Conservation (phyloP, 768 basidiomycete species). For the Russula griseocarnosa region DNA sequence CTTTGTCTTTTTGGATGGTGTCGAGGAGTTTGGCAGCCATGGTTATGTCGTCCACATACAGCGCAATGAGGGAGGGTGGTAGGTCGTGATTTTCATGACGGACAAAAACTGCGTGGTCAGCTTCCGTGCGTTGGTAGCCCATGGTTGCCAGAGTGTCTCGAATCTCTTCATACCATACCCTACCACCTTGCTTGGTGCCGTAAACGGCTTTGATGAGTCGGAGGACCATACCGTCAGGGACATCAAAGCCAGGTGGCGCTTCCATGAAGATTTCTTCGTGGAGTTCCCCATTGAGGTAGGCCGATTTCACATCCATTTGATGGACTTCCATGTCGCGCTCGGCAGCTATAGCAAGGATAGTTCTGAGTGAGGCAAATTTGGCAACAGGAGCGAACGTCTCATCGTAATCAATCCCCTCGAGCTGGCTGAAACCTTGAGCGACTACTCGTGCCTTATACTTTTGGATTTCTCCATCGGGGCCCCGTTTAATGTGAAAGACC, state of each 20-base stretch:
- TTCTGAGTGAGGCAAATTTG: conserved; percentile 20
- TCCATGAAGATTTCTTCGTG: conserved; percentile 10
- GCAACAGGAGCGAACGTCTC: neutral
- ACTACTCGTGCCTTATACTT: conserved; percentile 40
- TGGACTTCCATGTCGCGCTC: neutral
- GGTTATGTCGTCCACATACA: neutral
- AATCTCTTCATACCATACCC: too few species aligned
- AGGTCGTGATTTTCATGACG: too few species aligned
- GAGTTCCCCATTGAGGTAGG: neutral
- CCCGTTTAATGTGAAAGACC: conserved; percentile 31
- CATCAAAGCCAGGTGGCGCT: neutral
- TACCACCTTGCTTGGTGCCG: neutral
- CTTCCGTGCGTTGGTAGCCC: neutral
- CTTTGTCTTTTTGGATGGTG: too few species aligned
- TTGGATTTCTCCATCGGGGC: conserved; percentile 31
- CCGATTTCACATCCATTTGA: neutral
- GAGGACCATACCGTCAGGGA: neutral
- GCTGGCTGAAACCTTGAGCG: conserved; percentile 39
- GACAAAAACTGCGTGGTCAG: neutral
- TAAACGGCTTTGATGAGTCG: neutral
- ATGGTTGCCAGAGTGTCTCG: neutral
- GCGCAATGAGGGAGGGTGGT: neutral
- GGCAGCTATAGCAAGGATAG: neutral
- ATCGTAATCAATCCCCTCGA: conserved; percentile 36
- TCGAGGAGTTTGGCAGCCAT: too few species aligned